phyloP scores from a whole-genome alignment of 1,284 basidiomycete genomes.

The Rhodotorula sp. region DNA sequence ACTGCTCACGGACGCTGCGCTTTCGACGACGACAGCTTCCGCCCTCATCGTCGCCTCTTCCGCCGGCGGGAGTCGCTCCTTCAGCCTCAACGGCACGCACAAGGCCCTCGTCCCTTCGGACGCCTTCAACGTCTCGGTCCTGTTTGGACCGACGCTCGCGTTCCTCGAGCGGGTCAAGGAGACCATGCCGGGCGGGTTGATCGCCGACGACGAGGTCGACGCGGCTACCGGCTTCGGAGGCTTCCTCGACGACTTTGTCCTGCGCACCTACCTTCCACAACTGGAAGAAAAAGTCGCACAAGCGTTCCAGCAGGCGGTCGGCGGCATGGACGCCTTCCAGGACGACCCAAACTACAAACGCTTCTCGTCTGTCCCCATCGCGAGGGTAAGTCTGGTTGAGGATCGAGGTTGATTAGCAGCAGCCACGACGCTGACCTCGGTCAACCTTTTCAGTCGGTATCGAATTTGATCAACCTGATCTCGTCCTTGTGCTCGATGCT shows the following conservation, averaged over 20 bases:
- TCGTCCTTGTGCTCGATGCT: constrained; percentile 93
- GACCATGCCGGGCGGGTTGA: constrained; percentile 67
- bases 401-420: no score
- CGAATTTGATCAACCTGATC: constrained; percentile 72
- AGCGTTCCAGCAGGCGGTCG: constrained; percentile 80
- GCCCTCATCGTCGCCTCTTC: constrained; percentile 22
- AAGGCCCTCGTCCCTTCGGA: constrained; percentile 83
- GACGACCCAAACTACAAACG: constrained; percentile 64
- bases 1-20: constrained; percentile 51
- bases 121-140: constrained; percentile 88
- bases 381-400: constrained; percentile 61
- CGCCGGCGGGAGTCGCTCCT: not conserved
- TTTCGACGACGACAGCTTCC: constrained; percentile 23
- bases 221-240: constrained; percentile 60
- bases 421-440: not conserved
- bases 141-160: constrained; percentile 88
- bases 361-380: constrained; percentile 67
- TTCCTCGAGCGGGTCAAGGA: constrained; percentile 72
- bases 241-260: constrained; percentile 89
- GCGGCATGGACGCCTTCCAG: constrained; percentile 78
- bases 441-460: constrained; percentile 29
- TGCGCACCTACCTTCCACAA: constrained; percentile 88
- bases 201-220: constrained; percentile 60
- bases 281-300: constrained; percentile 89
- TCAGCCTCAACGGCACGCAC: constrained; percentile 69